Evolutionary conservation across 2,329 filamentous ascomycete genomes (phyloP).

Genomic region (Neofusicoccum cordaticola): DNA sequence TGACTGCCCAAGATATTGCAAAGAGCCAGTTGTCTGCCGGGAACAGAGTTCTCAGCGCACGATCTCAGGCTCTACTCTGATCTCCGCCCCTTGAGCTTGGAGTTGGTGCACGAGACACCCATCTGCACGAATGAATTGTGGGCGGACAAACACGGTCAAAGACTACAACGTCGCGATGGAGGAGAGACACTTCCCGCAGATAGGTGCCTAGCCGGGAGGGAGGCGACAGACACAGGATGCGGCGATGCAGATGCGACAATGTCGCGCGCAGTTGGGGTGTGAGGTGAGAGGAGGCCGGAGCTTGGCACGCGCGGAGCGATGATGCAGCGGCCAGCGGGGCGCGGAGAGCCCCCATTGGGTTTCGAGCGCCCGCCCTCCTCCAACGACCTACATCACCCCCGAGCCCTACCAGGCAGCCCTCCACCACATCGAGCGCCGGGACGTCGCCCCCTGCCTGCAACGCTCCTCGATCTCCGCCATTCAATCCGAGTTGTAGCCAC

Average conservation of each 20-base stretch:
- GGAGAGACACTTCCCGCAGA: neutral
- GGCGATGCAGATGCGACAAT: neutral
- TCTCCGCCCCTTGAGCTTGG: slow-evolving; percentile 7
- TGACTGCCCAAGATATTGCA: neutral
- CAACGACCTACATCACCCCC: slow-evolving; percentile 18
- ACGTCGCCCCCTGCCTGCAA: slow-evolving; percentile 22
- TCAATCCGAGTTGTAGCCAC: slow-evolving; percentile 1
- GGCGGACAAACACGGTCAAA: neutral
- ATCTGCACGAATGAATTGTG: neutral
- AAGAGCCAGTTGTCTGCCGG: neutral
- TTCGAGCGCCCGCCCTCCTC: slow-evolving; percentile 15
- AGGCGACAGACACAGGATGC: neutral
- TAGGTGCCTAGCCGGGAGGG: no score
- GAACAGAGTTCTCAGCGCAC: neutral
- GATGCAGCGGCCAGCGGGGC: slow-evolving; percentile 13
- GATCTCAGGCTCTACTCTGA: neutral
- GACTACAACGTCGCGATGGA: neutral
- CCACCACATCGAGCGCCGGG: slow-evolving; percentile 5
- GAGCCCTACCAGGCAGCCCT: slow-evolving; percentile 15
- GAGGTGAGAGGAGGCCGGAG: neutral
- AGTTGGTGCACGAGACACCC: slow-evolving; percentile 1
- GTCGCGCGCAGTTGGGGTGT: neutral
- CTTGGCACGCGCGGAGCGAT: slow-evolving; percentile 17
- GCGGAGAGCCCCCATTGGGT: slow-evolving; percentile 15
- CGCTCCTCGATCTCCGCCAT: slow-evolving; percentile 21